phyloP scores from a whole-genome alignment of 371 early-diverging fungal species.

The Rhizopus arrhizus region DNA sequence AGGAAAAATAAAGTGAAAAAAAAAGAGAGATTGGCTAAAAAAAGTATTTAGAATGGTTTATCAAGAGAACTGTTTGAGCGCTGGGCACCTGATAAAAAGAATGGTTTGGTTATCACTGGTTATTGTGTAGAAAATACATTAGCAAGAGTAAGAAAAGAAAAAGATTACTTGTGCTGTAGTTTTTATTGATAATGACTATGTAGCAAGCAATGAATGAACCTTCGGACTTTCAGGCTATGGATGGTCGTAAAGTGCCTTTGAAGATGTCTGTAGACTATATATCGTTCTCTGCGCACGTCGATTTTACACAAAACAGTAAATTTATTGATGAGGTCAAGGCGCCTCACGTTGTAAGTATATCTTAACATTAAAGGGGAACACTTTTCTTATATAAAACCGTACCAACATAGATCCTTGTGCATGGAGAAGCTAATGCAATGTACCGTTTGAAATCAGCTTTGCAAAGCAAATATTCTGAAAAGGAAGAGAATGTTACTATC shows the following conservation, averaged over 20 bases:
- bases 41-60: slow-evolving; percentile 75
- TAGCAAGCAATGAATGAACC: slow-evolving; percentile 94
- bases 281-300: slow-evolving; percentile 99
- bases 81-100: slow-evolving; percentile 96
- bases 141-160: slow-evolving; percentile 76
- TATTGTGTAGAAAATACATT: slow-evolving; percentile 99
- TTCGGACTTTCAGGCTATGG: slow-evolving; percentile 85
- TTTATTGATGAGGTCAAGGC: slow-evolving; percentile 98
- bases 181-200: not conserved
- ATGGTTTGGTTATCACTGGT: slow-evolving; percentile 98
- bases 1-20: not conserved
- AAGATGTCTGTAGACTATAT: slow-evolving; percentile 96
- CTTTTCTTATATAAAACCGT: not conserved
- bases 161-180: not conserved
- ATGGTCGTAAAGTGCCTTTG: slow-evolving; percentile 89
- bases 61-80: slow-evolving; percentile 97
- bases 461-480: slow-evolving; percentile 81
- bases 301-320: slow-evolving; percentile 97
- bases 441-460: slow-evolving; percentile 92
- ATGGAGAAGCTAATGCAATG: slow-evolving; percentile 99
- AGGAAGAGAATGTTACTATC: slow-evolving; percentile 82
- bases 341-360: slow-evolving; percentile 80
- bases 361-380: not conserved
- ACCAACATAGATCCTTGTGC: slow-evolving; percentile 83
- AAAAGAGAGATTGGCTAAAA: not conserved